phyloP scores from a whole-genome alignment of 1,284 basidiomycete genomes.

The Pterula multifida region DNA sequence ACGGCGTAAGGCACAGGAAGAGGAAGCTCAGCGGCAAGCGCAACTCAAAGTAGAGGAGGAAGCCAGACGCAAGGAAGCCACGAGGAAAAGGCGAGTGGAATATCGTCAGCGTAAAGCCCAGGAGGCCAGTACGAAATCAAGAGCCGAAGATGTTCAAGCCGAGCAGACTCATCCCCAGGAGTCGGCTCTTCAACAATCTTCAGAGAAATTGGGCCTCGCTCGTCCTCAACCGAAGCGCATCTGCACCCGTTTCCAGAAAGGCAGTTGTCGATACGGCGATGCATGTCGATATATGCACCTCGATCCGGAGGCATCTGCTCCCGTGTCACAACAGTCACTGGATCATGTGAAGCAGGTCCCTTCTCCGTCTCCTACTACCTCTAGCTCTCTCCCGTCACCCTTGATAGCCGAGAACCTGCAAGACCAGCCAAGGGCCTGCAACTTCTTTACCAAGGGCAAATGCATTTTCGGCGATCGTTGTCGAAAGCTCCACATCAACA shows the following conservation, averaged over 20 bases:
- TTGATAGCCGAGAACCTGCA: not conserved
- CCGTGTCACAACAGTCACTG: not conserved
- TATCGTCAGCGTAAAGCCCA: not conserved
- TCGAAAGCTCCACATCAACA: not conserved
- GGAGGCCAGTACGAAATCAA: not conserved
- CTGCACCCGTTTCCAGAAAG: not conserved
- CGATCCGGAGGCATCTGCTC: not conserved
- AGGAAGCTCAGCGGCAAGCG: not conserved
- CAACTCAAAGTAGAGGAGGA: not conserved
- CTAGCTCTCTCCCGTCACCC: not conserved
- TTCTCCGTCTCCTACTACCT: not conserved
- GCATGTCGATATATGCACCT: not conserved
- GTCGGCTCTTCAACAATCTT: not conserved
- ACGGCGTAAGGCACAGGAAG: conserved; percentile 3
- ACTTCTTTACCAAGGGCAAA: not conserved
- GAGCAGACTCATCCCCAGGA: not conserved
- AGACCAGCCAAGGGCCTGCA: not conserved
- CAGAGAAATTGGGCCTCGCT: not conserved
- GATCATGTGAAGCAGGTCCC: not conserved
- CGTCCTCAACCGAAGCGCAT: not conserved
- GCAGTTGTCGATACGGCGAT: not conserved
- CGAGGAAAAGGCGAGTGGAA: not conserved
- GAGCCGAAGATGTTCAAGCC: not conserved
- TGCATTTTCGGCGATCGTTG: not conserved
- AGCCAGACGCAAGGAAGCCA: not conserved